These are phyloP conservation scores for Pseudogymnoascus sp. DNA, from an alignment of 2,329 filamentous ascomycete genomes.

Conservation along the genomic window DNA sequence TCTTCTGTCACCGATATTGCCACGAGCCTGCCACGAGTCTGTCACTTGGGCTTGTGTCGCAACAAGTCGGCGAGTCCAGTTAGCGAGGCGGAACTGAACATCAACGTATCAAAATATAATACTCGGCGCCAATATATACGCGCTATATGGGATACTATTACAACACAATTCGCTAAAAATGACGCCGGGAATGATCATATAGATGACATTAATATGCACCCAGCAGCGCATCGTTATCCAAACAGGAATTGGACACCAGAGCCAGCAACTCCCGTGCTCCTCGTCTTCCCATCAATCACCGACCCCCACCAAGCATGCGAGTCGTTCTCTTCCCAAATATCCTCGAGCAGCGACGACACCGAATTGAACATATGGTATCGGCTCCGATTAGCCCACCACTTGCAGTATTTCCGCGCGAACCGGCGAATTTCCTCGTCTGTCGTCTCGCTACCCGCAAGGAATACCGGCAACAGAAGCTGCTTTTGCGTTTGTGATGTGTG, in stretches of 20 bases:
- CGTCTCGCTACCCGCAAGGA: conserved; percentile 29
- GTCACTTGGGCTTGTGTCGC: too few species aligned
- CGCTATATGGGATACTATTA: not conserved
- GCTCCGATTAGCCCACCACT: conserved; percentile 27
- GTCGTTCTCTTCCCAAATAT: conserved; percentile 19
- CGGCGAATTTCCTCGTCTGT: conserved; percentile 20
- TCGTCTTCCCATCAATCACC: conserved; percentile 18
- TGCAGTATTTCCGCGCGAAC: conserved; percentile 25
- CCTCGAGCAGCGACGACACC: conserved; percentile 15
- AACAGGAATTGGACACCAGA: not conserved
- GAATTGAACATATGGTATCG: conserved; percentile 28
- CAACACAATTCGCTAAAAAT: not conserved
- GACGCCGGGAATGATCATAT: not conserved
- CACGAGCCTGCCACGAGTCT: too few species aligned
- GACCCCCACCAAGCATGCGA: conserved; percentile 18
- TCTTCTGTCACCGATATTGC: too few species aligned
- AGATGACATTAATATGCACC: not conserved
- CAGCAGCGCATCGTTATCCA: not conserved
- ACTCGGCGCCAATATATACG: not conserved
- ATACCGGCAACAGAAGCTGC: conserved; percentile 31
- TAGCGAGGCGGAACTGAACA: too few species aligned
- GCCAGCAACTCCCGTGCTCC: not conserved
- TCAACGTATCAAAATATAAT: not conserved
- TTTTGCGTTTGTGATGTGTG: conserved; percentile 28
- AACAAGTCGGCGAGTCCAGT: not conserved